Percentiles rank a stretch among this genome's conserved stretches.
Evolutionary conservation across 352 stramenopile genomes (phyloP).

Genomic region (Phytopythium sindhum): DNA sequence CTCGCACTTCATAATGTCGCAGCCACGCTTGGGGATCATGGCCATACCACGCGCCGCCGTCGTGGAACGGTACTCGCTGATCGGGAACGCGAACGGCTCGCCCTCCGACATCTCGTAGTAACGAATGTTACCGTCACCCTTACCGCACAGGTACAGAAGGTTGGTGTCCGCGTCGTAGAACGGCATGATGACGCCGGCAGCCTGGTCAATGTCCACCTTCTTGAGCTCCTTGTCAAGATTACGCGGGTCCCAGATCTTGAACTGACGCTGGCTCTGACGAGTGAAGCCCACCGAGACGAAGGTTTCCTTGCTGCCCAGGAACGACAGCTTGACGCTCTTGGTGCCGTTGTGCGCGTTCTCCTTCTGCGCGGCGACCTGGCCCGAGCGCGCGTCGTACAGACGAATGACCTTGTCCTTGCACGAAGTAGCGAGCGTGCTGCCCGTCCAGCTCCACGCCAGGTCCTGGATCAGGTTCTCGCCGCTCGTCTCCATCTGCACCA

Average conservation of each 20-base stretch:
- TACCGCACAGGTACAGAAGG: slow-evolving; percentile 97
- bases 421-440: slow-evolving; percentile 91
- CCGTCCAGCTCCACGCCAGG: slow-evolving; percentile 97
- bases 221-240: slow-evolving; percentile 92
- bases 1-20: slow-evolving; percentile 98
- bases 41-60: slow-evolving; percentile 96
- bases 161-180: slow-evolving; percentile 98
- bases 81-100: slow-evolving; percentile 89
- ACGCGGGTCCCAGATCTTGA: slow-evolving; percentile 87
- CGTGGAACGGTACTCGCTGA: slow-evolving; percentile 96
- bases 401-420: slow-evolving; percentile 99
- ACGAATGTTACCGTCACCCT: slow-evolving; percentile 98
- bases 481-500: slow-evolving; percentile 82
- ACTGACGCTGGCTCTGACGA: slow-evolving; percentile 92
- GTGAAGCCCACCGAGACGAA: slow-evolving; percentile 98
- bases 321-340: slow-evolving; percentile 98
- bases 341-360: slow-evolving; percentile 95
- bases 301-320: slow-evolving; percentile 94
- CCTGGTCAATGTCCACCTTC: slow-evolving; percentile 96
- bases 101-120: slow-evolving; percentile 98
- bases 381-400: slow-evolving; percentile 94
- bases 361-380: slow-evolving; percentile 68
- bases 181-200: slow-evolving; percentile 98
- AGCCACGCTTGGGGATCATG: slow-evolving; percentile 97
- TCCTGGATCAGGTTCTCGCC: slow-evolving; percentile 96